Conservation (phyloP, 768 basidiomycete species). For the Leccinellum albellum region DNA sequence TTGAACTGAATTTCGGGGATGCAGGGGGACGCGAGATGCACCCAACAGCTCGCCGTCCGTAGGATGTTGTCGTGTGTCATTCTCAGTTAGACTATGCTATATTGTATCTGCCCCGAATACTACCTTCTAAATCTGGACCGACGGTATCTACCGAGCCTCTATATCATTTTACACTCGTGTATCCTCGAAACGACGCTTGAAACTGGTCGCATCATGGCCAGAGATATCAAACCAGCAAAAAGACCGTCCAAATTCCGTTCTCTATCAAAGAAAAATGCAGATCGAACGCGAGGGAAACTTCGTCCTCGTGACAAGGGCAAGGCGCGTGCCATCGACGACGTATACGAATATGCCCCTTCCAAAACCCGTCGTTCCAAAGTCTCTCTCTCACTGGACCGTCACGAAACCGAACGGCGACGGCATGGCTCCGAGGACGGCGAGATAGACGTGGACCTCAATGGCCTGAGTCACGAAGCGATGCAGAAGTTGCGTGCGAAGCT, state of each 20-base stretch:
- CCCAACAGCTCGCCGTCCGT: constrained; percentile 4
- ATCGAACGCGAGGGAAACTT: constrained; percentile 45
- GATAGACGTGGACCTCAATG: constrained; percentile 29
- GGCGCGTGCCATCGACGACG: constrained; percentile 40
- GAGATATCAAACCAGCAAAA: constrained; percentile 13
- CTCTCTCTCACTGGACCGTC: constrained; percentile 50
- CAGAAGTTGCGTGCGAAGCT: constrained; percentile 43
- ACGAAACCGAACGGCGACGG: constrained; percentile 39
- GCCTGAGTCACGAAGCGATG: constrained; percentile 26
- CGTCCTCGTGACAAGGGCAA: constrained; percentile 15
- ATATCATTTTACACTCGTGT: constrained; percentile 7
- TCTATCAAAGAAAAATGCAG: constrained; percentile 38
- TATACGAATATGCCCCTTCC: constrained; percentile 60
- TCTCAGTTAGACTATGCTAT: background rate
- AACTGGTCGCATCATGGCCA: constrained; percentile 13
- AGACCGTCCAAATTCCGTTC: constrained; percentile 1
- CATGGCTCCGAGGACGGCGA: constrained; percentile 37
- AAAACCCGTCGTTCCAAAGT: constrained; percentile 50
- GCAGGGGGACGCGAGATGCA: background rate
- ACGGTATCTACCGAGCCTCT: constrained; percentile 7
- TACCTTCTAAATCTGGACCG: constrained; percentile 24
- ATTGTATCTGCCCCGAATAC: constrained; percentile 2
- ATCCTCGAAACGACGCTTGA: background rate
- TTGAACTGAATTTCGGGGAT: constrained; percentile 12
- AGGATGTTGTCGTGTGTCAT: constrained; percentile 4